Conservation (phyloP, 441 rosid species). For the Bruguiera hainesii region DNA sequence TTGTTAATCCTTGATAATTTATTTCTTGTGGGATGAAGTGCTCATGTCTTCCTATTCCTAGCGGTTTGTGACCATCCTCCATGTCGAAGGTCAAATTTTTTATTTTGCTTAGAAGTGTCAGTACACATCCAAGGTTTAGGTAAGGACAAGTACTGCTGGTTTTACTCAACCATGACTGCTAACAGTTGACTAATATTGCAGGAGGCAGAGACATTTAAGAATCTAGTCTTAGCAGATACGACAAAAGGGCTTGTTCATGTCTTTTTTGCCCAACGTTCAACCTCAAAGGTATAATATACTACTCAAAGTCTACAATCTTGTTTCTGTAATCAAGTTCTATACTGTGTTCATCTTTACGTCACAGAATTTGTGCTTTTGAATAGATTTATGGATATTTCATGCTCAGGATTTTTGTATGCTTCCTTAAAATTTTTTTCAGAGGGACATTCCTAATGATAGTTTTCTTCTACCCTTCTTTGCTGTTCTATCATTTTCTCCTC, state of each 20-base stretch:
- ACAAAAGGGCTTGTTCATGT: conserved; percentile 81
- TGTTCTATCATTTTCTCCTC: neutral
- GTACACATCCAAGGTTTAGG: conserved; percentile 7
- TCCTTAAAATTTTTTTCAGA: neutral
- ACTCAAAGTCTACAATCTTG: conserved; percentile 7
- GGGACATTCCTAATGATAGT: no score
- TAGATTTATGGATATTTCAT: neutral
- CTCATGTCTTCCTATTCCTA: conserved; percentile 3
- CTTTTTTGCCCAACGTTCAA: conserved; percentile 79
- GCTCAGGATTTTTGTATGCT: neutral
- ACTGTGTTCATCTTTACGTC: neutral
- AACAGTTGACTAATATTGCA: conserved; percentile 33
- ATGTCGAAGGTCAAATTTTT: conserved; percentile 11
- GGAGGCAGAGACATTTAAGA: conserved; percentile 80
- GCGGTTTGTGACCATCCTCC: conserved; percentile 6
- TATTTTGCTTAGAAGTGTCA: neutral
- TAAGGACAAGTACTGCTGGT: conserved; percentile 12
- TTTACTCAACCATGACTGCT: conserved; percentile 9
- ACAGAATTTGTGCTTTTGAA: neutral
- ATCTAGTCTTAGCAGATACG: conserved; percentile 69
- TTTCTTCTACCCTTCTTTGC: no score
- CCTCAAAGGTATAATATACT: conserved; percentile 60
- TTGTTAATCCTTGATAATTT: conserved; percentile 7
- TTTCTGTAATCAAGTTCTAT: neutral
- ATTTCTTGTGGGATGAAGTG: neutral